Base-by-base conservation (phyloP, 495 filamentous ascomycete species). In the Hypoxylon cercidicola region DNA sequence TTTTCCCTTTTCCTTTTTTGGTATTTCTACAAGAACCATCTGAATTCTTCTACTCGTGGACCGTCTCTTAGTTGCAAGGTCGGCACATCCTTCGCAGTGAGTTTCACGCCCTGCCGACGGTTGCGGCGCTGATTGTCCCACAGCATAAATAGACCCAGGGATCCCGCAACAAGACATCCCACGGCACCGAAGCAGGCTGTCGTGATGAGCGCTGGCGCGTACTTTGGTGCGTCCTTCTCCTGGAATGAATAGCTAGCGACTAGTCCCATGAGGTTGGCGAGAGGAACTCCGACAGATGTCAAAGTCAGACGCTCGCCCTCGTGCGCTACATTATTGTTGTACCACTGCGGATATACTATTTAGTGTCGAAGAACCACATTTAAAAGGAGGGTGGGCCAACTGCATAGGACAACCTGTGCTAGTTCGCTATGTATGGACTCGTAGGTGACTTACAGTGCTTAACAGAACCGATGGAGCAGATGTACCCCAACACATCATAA, bases 251-350 rank as follows among this genome's bases (percentile, higher is more conserved):
- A 91, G 50, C 83, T 87, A 12, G 80, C 80, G 1, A 93, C 89
- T 3, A 94, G 72, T 13, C 90, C 90, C 90, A 93, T 93, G n/a
- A 93, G 76, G 46, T 93, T 93, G 2, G 90, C 90, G 7, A 92
- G 72, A 0, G 90, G 90, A 0, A 93, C 90, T 3, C 87, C 89
- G 32, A 93, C 80, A 52, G 87, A 89, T 0, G 90, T 93, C 18
- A 93, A 74, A 0, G 88, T 80, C 8, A 93, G 82, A 20, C 91
- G 87, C 18, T 85, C 83, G 43, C 88, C 86, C 74, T 93, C 91
- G 63, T 93, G 84, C 1, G 90, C 88, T 15, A 90, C 83, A 58
- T 94, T 94, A 78, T 94, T 94, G 71, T 90, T 92, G 70, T 90
- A 91, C 89, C 87, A 89, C 15, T 74, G 34, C 23, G 74, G 76